Evolutionary conservation across 2,329 filamentous ascomycete species (phyloP), one percentile per base, ranked within the genome.

Genomic region (Botrytis fabae): DNA sequence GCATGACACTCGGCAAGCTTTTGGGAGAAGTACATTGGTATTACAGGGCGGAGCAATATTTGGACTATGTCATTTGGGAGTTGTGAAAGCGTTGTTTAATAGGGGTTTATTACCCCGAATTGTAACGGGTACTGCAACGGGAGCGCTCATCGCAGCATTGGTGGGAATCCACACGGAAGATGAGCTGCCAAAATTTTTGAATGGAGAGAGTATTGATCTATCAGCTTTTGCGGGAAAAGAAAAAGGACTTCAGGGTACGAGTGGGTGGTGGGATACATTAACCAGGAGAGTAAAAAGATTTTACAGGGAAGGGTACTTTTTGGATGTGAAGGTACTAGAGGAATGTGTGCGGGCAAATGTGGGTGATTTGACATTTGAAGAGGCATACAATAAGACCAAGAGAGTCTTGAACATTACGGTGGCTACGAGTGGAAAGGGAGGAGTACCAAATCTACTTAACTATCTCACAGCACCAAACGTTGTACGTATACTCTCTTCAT

Each of bases 401-500:
- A 87, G 94, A 69, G 90, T 97, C 5, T 84, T 98, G 77, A 98
- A 98, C 80, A 98, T 98, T 76, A 97, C 94, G 0, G 91, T 98
- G 35, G 92, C 93, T 0, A 93, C 92, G 1, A 90, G 90, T 35
- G 90, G 89, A 9, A 89, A 91, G 75, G 90, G 89, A 22, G 93
- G 93, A 48, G 90, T 95, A 1, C 95, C 95, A 2, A 94, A 92
- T 64, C 84, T 98, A 46, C 87, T 98, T 48, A 98, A 98, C 82
- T 96, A 98, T 80, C 86, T 98, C 69, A 98, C 95, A 2, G 93
- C 95, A 4, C 95, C 95, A 5, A 95, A 98, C 80, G 94, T 98
- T 78, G 92, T 94, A 87, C 77, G 92, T 90, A 38, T 28, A 59
- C 18, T n/a, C 51, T 46, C 38, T 54, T 40, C 4, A 16, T 20